Base-by-base conservation (phyloP, 2,329 filamentous ascomycete species). In the Sporothrix schenckii region DNA sequence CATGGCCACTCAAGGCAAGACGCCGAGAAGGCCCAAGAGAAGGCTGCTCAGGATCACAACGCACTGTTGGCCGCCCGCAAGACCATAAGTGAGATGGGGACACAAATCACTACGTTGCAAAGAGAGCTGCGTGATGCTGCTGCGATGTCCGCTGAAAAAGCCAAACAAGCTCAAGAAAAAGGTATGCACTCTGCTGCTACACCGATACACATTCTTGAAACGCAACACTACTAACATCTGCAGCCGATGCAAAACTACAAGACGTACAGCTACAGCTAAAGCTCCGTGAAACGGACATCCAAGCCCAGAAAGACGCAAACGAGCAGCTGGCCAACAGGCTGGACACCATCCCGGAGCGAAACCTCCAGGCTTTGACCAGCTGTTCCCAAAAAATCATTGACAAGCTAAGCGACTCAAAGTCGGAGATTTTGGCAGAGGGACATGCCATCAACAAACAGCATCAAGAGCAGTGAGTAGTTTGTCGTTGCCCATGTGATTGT, bases 1-100 rank as follows among this genome's bases (percentile, higher is more conserved):
- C 84, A 86, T 39, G 82, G 85, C 70, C 74, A 75, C 5, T 76
- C 84, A 79, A 72, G 74, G 72, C 3, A 76, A 77, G 70, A 72
- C 2, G 16, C 24, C 1, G 14, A n/a, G 1, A 39, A 52, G 10
- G 24, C 27, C 7, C n/a, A 53, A 4, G 16, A 72, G 19, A 54
- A 56, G n/a, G 47, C 66, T 1, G 49, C 19, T 1, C 10, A 69
- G 2, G 70, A 52, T 77, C 79, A 10, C 79, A 76, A 54, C 68
- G 76, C 1, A 77, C 76, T 54, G 81, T 79, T 67, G 71, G 81
- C 19, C 72, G 61, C 68, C 16, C 69, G 63, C 1, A 56, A 80
- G 2, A 74, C 78, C 0, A 77, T 80, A 13, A 72, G 76, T 1
- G 74, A 82, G 34, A 70, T 84, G 5, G 77, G 76, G 21, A 73